Conservation (phyloP, 2,329 filamentous ascomycete genomes). For the Didymella glomerata region DNA sequence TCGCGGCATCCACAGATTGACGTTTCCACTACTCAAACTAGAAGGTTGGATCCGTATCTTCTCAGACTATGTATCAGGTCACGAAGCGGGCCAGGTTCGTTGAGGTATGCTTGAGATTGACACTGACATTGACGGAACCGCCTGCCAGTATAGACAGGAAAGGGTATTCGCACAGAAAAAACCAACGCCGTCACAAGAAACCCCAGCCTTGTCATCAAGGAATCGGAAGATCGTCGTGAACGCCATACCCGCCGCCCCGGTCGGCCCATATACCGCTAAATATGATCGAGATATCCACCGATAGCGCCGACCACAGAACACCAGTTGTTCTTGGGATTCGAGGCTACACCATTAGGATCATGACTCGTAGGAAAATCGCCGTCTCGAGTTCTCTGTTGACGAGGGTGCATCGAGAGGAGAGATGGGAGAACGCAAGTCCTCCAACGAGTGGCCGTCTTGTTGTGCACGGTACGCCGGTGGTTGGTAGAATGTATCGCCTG, state of each 20-base stretch:
- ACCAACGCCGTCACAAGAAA: neutral
- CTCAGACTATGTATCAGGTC: slow-evolving; percentile 6
- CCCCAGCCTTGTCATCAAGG: neutral
- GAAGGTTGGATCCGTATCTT: slow-evolving; percentile 9
- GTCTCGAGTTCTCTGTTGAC: slow-evolving; percentile 34
- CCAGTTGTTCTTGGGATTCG: neutral
- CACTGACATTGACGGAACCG: neutral
- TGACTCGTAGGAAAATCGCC: slow-evolving; percentile 52
- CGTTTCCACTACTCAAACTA: slow-evolving; percentile 10
- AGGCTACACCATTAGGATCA: slow-evolving; percentile 25
- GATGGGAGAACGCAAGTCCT: slow-evolving; percentile 46
- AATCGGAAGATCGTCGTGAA: slow-evolving; percentile 1
- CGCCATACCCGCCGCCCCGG: slow-evolving; percentile 14
- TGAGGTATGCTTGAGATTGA: neutral
- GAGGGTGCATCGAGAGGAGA: slow-evolving; percentile 45
- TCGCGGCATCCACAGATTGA: slow-evolving; percentile 9
- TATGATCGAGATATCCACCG: slow-evolving; percentile 4
- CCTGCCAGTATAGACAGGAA: neutral
- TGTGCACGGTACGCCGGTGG: slow-evolving; percentile 31
- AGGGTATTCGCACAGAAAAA: slow-evolving; percentile 6
- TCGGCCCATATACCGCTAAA: slow-evolving; percentile 4
- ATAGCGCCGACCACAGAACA: slow-evolving; percentile 4
- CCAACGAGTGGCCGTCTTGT: slow-evolving; percentile 33
- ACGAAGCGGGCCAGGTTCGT: slow-evolving; percentile 2
- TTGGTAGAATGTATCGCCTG: slow-evolving; percentile 44